Percentiles rank a stretch among this genome's conserved stretches.
Conservation (phyloP, 306 rosid genomes). For the Macrotyloma uniflorum region DNA sequence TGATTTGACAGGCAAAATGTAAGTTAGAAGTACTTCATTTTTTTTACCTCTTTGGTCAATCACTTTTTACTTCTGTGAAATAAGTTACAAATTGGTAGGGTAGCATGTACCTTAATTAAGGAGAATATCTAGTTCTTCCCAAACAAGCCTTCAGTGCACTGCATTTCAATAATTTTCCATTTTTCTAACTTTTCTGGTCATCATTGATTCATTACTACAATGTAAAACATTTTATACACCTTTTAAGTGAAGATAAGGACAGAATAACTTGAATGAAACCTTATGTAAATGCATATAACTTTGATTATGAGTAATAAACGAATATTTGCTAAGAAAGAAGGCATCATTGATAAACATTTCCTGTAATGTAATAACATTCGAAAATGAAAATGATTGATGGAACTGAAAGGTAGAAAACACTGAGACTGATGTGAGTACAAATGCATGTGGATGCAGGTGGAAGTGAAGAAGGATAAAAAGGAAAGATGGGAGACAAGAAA, state of each 20-base stretch:
- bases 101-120: conserved; percentile 15
- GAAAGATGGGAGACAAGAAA: conserved; percentile 47
- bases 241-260: no score
- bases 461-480: conserved; percentile 57
- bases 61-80: no score
- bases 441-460: conserved; percentile 68
- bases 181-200: not conserved
- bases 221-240: not conserved
- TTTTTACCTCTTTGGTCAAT: no score
- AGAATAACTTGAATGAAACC: no score
- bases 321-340: no score
- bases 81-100: not conserved
- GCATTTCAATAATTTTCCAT: not conserved
- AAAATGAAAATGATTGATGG: not conserved
- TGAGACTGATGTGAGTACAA: conserved; percentile 41
- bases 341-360: not conserved
- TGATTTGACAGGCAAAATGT: no score
- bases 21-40: no score
- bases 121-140: not conserved
- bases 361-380: not conserved
- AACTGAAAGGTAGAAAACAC: not conserved
- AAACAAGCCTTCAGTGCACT: not conserved
- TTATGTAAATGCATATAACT: no score
- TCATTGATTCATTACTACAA: not conserved
- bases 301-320: no score